Evolutionary conservation across 2,329 filamentous ascomycete genomes (phyloP).

Genomic region (Alternaria tenuissima): DNA sequence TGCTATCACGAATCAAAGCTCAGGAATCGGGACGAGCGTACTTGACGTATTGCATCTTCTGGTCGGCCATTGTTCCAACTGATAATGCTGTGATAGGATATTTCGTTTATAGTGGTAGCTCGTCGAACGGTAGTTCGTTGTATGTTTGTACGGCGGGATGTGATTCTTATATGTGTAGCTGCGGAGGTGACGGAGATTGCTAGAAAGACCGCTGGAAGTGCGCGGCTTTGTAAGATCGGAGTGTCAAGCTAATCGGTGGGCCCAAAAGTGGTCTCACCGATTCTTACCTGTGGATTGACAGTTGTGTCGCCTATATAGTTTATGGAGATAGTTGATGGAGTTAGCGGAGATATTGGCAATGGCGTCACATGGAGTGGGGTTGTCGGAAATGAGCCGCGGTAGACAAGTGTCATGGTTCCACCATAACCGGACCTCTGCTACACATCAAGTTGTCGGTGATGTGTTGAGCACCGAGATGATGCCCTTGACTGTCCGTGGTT

Average conservation of each 20-base stretch:
- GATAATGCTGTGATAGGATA: too few species aligned
- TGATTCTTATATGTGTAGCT: neutral
- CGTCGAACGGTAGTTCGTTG: neutral
- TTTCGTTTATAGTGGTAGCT: neutral
- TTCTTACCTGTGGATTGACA: neutral
- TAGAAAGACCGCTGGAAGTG: neutral
- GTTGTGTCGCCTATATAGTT: neutral
- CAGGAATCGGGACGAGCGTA: slow-evolving; percentile 16
- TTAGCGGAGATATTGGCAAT: slow-evolving; percentile 30
- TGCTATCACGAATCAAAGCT: neutral
- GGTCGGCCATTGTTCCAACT: slow-evolving; percentile 36
- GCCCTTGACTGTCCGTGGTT: neutral
- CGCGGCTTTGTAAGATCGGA: neutral
- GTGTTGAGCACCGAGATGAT: neutral
- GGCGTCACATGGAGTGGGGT: slow-evolving; percentile 17
- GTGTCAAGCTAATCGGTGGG: neutral
- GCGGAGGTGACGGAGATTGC: slow-evolving; percentile 3
- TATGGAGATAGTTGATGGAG: slow-evolving; percentile 22
- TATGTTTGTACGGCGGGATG: neutral
- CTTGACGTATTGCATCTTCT: slow-evolving; percentile 54
- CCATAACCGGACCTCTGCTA: neutral
- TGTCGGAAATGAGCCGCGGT: slow-evolving; percentile 14
- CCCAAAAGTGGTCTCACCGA: neutral
- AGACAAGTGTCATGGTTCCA: neutral
- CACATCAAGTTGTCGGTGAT: neutral